These are phyloP conservation scores for Aureobasidium sp. DNA, from an alignment of 2,329 filamentous ascomycete genomes.

Conservation along the genomic window DNA sequence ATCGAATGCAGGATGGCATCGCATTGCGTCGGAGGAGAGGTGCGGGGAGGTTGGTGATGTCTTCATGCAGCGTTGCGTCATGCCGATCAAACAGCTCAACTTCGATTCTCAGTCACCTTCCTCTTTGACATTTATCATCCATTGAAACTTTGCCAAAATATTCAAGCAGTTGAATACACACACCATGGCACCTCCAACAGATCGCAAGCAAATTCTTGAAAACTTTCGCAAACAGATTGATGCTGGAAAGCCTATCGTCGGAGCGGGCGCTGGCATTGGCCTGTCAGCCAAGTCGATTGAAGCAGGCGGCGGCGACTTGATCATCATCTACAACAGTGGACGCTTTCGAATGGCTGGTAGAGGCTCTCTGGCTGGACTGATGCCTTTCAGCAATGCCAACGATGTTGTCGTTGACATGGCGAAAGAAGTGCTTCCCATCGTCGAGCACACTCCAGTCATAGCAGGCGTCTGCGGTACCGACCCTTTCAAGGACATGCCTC, in stretches of 20 bases:
- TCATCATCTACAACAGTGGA: slow-evolving; percentile 65
- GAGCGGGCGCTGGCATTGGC: slow-evolving; percentile 62
- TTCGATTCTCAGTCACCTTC: background rate
- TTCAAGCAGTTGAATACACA: background rate
- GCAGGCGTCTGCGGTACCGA: slow-evolving; percentile 65
- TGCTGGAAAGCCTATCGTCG: slow-evolving; percentile 52
- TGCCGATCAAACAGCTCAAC: background rate
- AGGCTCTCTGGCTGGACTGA: slow-evolving; percentile 59
- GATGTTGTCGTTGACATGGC: slow-evolving; percentile 63
- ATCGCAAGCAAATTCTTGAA: slow-evolving; percentile 47
- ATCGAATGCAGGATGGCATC: background rate
- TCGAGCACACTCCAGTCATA: slow-evolving; percentile 55
- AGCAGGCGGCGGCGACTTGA: slow-evolving; percentile 58
- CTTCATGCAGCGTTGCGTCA: slow-evolving; percentile 7
- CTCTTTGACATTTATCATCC: background rate
- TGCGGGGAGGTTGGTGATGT: slow-evolving; percentile 4
- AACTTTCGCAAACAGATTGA: slow-evolving; percentile 47
- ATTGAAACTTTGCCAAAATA: background rate
- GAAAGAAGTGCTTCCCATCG: slow-evolving; percentile 56
- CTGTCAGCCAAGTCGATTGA: slow-evolving; percentile 65
- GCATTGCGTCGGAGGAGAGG: background rate
- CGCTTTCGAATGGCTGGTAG: slow-evolving; percentile 65
- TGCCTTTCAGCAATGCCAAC: slow-evolving; percentile 65
- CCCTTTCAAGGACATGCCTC: slow-evolving; percentile 55
- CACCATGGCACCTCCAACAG: slow-evolving; percentile 49